Evolutionary conservation across 148 eudicot species (phyloP).

Genomic region (Cornus kousa): DNA sequence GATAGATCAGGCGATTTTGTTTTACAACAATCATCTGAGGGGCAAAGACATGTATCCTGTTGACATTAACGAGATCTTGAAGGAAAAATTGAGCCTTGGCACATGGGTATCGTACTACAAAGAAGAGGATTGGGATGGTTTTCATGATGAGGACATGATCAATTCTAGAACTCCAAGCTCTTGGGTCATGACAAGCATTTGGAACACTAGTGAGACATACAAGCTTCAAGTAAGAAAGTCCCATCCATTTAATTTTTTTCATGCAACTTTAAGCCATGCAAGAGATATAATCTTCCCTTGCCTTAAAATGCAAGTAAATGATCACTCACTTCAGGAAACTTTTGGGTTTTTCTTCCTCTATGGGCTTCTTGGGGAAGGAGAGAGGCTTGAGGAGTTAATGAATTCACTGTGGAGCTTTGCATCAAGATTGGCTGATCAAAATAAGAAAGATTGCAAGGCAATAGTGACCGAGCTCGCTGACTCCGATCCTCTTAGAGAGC

Average conservation of each 20-base stretch:
- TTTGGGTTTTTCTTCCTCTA: conserved; percentile 13
- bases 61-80: conserved; percentile 8
- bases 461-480: conserved; percentile 13
- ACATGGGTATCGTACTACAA: conserved; percentile 11
- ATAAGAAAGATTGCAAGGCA: conserved; percentile 12
- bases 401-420: conserved; percentile 12
- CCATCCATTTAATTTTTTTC: background rate
- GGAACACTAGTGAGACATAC: conserved; percentile 11
- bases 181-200: conserved; percentile 14
- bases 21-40: conserved; percentile 4
- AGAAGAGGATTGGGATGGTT: background rate
- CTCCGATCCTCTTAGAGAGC: conserved; percentile 14
- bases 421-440: conserved; percentile 3
- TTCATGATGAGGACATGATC: background rate
- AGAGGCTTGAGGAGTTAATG: conserved; percentile 11
- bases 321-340: background rate
- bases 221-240: conserved; percentile 4
- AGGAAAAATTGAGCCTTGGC: conserved; percentile 10
- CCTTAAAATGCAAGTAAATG: conserved; percentile 1
- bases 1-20: conserved; percentile 2
- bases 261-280: conserved; percentile 8
- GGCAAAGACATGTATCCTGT: conserved; percentile 12
- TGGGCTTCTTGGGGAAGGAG: conserved; percentile 16
- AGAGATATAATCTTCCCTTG: conserved; percentile 4
- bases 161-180: background rate